Percentiles rank a stretch among this genome's conserved stretches.
These are phyloP conservation scores for Fusarium hostae DNA, from an alignment of 2,329 filamentous ascomycete species.

Conservation along the genomic window DNA sequence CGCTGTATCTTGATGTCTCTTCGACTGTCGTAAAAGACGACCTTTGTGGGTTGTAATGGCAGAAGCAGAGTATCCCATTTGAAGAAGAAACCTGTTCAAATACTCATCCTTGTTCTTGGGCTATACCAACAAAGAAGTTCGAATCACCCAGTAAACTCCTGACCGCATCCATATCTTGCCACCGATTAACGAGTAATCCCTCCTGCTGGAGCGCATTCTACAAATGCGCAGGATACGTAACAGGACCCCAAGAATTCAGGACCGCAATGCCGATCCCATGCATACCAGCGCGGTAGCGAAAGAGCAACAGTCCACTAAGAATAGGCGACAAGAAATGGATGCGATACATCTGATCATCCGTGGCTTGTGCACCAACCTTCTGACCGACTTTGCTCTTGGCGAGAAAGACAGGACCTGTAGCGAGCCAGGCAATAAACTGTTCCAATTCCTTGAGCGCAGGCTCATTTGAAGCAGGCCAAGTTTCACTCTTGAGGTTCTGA, in stretches of 20 bases:
- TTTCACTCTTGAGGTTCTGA: too few species aligned
- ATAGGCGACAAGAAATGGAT: too few species aligned
- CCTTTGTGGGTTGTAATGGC: background rate
- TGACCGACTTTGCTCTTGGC: too few species aligned
- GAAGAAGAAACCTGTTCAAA: conserved; percentile 50
- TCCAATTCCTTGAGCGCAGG: too few species aligned
- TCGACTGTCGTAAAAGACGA: background rate
- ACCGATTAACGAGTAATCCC: conserved; percentile 42
- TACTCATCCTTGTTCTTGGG: conserved; percentile 49
- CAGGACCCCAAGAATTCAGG: conserved; percentile 53
- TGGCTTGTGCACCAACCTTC: too few species aligned
- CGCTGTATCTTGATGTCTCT: background rate
- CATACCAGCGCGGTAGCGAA: conserved; percentile 43
- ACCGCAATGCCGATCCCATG: conserved; percentile 49
- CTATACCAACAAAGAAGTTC: conserved; percentile 48
- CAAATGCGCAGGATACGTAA: conserved; percentile 53
- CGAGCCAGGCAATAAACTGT: too few species aligned
- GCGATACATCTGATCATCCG: too few species aligned
- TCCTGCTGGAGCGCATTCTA: conserved; percentile 54
- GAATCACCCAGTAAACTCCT: conserved; percentile 44
- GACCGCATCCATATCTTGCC: conserved; percentile 56
- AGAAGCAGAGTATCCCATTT: conserved; percentile 51
- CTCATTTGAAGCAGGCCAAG: too few species aligned
- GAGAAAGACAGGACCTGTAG: too few species aligned
- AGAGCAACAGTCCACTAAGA: conserved; percentile 44